Percentiles rank a stretch among this genome's conserved stretches.
phyloP scores from a whole-genome alignment of 2,329 filamentous ascomycete genomes.

The Lomentospora prolificans region DNA sequence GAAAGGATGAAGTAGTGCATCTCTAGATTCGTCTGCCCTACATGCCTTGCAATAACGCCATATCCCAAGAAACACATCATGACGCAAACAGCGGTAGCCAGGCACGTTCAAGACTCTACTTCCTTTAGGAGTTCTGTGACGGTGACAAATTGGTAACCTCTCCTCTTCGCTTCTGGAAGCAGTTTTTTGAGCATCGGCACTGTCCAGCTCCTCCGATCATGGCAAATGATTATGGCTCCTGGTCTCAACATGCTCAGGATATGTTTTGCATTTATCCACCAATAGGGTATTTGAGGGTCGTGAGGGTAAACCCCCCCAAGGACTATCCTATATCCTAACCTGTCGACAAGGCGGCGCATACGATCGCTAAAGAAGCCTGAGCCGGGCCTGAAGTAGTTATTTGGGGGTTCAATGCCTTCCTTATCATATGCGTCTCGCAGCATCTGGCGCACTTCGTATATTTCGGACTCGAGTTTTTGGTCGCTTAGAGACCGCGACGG shows the following conservation, averaged over 20 bases:
- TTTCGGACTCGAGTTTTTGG: constrained; percentile 50
- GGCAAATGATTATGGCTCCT: constrained; percentile 75
- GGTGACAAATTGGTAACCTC: constrained; percentile 63
- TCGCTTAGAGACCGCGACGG: constrained; percentile 54
- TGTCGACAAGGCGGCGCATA: constrained; percentile 53
- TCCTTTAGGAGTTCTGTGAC: constrained; percentile 54
- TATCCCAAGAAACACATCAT: not conserved
- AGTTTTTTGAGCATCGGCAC: constrained; percentile 65
- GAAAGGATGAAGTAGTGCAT: not conserved
- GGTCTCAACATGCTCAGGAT: constrained; percentile 69
- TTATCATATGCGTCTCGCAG: constrained; percentile 47
- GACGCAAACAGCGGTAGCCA: not conserved
- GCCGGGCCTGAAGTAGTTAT: constrained; percentile 71
- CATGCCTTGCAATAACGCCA: not conserved
- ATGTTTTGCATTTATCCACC: constrained; percentile 63
- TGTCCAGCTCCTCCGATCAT: constrained; percentile 79
- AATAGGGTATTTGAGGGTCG: constrained; percentile 71
- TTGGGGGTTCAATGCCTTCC: constrained; percentile 30
- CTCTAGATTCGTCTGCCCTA: not conserved
- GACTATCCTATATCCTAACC: constrained; percentile 61
- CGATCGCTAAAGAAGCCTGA: constrained; percentile 69
- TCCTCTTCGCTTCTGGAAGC: constrained; percentile 57
- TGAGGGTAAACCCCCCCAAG: constrained; percentile 82
- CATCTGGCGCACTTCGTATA: constrained; percentile 51
- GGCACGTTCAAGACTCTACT: not conserved